phyloP scores from a whole-genome alignment of 495 filamentous ascomycete genomes.

The Apiosordaria backusii region DNA sequence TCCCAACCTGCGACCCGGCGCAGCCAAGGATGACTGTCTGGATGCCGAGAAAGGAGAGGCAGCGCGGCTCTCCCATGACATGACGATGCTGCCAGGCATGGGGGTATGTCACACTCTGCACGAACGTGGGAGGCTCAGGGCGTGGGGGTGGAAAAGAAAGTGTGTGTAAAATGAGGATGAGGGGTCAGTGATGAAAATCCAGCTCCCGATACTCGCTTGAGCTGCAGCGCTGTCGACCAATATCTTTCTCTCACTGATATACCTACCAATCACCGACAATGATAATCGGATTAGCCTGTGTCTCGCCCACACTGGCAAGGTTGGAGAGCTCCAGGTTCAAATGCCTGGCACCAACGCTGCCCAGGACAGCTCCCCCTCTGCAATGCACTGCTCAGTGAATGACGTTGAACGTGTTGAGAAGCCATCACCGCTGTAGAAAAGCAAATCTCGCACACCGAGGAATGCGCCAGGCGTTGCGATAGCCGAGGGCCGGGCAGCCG shows the following conservation, averaged over 20 bases:
- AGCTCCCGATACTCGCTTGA: constrained; percentile 9
- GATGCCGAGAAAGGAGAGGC: neutral
- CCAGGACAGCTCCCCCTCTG: neutral
- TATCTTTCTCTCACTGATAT: constrained; percentile 2
- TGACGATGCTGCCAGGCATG: neutral
- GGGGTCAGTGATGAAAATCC: neutral
- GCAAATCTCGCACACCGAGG: neutral
- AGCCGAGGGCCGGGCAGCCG: neutral
- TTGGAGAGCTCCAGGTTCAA: neutral
- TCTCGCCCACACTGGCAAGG: neutral
- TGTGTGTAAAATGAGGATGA: constrained; percentile 8
- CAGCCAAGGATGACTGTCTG: neutral
- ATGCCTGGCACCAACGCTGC: neutral
- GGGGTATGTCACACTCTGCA: neutral
- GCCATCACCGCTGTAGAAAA: neutral
- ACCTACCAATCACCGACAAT: constrained; percentile 4
- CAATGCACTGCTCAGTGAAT: neutral
- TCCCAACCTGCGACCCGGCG: neutral
- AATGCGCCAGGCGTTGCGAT: neutral
- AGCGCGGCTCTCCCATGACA: neutral
- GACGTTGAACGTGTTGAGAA: neutral
- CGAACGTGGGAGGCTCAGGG: constrained; percentile 7
- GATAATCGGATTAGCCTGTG: neutral
- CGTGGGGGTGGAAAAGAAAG: constrained; percentile 3
- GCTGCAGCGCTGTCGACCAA: constrained; percentile 7